A percentile compares a stretch with the other conserved stretches of the same genome.
These are phyloP conservation scores for Rubus idaeus DNA, from an alignment of 306 rosid species.

Conservation along the genomic window DNA sequence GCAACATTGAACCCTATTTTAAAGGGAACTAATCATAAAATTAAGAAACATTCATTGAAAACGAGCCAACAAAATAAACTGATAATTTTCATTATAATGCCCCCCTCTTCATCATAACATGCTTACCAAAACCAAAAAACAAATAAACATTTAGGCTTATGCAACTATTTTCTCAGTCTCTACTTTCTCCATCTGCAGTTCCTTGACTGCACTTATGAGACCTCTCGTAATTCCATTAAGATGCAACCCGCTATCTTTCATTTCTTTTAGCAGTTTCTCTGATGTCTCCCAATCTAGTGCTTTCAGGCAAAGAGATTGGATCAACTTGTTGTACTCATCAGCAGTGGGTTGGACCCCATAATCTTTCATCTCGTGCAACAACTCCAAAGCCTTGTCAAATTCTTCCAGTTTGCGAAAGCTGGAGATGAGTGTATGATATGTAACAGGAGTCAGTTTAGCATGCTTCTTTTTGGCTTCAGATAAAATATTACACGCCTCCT, in stretches of 20 bases:
- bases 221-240: conserved; percentile 70
- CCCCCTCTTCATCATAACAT: background rate
- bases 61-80: background rate
- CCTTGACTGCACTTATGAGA: conserved; percentile 76
- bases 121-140: background rate
- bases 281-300: conserved; percentile 80
- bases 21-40: background rate
- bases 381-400: conserved; percentile 63
- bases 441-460: conserved; percentile 48
- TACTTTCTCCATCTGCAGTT: conserved; percentile 53
- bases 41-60: background rate
- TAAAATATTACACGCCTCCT: conserved; percentile 58
- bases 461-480: conserved; percentile 72
- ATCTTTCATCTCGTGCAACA: conserved; percentile 70
- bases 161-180: conserved; percentile 28
- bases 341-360: conserved; percentile 55
- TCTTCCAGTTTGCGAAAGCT: conserved; percentile 79
- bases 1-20: background rate
- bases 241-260: conserved; percentile 68
- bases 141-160: background rate
- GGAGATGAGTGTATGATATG: conserved; percentile 73
- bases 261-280: conserved; percentile 69
- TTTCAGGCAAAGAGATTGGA: conserved; percentile 79
- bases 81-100: background rate
- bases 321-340: conserved; percentile 78